A percentile compares a stretch with the other conserved stretches of the same genome.
These are phyloP conservation scores for Cytospora schulzeri DNA, from an alignment of 2,329 filamentous ascomycete genomes.

Conservation along the genomic window DNA sequence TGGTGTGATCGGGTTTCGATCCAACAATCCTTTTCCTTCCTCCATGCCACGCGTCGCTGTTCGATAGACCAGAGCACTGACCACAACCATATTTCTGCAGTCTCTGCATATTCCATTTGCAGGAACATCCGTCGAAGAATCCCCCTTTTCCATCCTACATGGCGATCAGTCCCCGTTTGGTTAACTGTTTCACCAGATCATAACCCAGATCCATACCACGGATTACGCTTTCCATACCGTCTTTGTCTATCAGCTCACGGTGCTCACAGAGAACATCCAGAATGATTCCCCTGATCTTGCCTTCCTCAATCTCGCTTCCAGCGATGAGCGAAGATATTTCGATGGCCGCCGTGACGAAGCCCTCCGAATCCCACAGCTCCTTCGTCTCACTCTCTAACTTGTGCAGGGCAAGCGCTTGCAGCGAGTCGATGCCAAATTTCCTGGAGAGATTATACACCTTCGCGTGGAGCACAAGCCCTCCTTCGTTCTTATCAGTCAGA, in stretches of 20 bases:
- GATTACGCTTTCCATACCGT: slow-evolving; percentile 1
- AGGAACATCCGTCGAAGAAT: neutral
- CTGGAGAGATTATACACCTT: slow-evolving; percentile 27
- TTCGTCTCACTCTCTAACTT: slow-evolving; percentile 25
- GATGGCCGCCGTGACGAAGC: slow-evolving; percentile 27
- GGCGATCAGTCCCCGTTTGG: neutral
- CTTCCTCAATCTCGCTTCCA: neutral
- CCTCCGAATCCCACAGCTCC: slow-evolving; percentile 23
- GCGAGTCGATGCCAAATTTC: slow-evolving; percentile 25
- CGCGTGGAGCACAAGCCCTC: slow-evolving; percentile 27
- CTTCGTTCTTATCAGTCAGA: neutral
- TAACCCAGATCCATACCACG: slow-evolving; percentile 9
- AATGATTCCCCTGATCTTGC: slow-evolving; percentile 27
- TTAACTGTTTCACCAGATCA: slow-evolving; percentile 1
- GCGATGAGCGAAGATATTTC: slow-evolving; percentile 25
- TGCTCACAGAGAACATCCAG: slow-evolving; percentile 15
- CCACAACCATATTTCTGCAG: neutral
- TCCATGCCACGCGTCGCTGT: neutral
- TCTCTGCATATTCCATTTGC: neutral
- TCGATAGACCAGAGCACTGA: neutral
- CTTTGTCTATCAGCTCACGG: neutral
- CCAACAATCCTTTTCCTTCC: too few relatives aligned
- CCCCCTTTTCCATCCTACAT: neutral
- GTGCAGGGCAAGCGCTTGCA: slow-evolving; percentile 24
- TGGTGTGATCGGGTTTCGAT: too few relatives aligned